Evolutionary conservation across 495 filamentous ascomycete species (phyloP), one percentile per base, ranked within the genome.

Genomic region (Podospora conica): DNA sequence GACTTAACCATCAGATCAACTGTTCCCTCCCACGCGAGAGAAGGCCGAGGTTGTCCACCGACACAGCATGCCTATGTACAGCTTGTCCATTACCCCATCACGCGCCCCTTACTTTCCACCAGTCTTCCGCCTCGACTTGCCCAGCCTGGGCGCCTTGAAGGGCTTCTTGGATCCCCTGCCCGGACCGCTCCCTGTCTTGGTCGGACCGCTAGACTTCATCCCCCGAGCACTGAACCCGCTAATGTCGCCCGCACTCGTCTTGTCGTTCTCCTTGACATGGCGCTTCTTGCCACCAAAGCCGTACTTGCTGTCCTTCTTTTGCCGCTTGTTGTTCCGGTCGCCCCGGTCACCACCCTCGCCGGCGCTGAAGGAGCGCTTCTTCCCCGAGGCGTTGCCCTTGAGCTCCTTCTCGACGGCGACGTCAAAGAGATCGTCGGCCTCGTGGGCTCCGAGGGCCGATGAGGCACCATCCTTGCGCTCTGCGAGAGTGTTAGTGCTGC

Each of bases 241-340:
- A 73, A 96, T 70, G 79, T 98, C 96, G 63, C 84, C 87, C 58
- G 85, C 91, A 62, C 88, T 92, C 29, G 80, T 74, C 55, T 92
- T 91, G 79, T 97, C 93, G 62, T 90, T 90, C 66, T 91, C 96
- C 85, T 98, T 98, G 53, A 83, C 75, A 75, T 89, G 85, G 60
- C 88, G 82, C 85, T 97, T 98, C 86, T 96, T 96, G 65, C 95
- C 95, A 64, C 95, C 95, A 76, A 91, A 95, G 24, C 95, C 95
- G 75, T 87, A 97, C 79, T 96, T 96, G 66, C 87, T 81, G 77
- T 98, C 88, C 79, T 92, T 95, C 87, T 96, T 96, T 74, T 90
- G 87, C 56, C 95, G 88, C 81, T 97, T 98, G 55, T 71, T 55
- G 70, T 83, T 85, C 58, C 84, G 80, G 62, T 74, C 67, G 59